Evolutionary conservation across 2,329 filamentous ascomycete species (phyloP).

Genomic region (Pseudopyrenochaeta lycopersici): DNA sequence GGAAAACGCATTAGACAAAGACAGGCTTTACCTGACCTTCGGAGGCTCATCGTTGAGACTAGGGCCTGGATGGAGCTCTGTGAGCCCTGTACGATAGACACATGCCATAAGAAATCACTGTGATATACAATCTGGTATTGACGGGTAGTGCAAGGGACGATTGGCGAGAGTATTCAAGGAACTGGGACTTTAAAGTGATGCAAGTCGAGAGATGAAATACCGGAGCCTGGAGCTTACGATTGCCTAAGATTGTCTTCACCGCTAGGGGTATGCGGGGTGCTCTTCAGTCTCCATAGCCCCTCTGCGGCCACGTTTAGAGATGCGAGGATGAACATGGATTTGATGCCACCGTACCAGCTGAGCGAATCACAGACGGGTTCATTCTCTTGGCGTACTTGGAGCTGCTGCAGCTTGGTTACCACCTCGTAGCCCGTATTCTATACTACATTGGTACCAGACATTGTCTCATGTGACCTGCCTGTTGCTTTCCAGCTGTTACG

Average conservation of each 20-base stretch:
- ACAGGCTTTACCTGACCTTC: slow-evolving; percentile 4
- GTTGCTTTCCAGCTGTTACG: background rate
- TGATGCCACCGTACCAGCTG: background rate
- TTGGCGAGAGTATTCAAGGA: too few species aligned
- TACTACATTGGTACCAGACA: background rate
- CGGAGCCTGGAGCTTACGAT: background rate
- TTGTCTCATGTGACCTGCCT: background rate
- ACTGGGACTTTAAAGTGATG: too few species aligned
- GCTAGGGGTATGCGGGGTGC: background rate
- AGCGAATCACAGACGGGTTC: background rate
- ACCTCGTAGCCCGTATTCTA: background rate
- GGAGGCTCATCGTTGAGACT: background rate
- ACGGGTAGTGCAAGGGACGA: too few species aligned
- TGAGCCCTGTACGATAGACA: slow-evolving; percentile 7
- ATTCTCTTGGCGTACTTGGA: background rate
- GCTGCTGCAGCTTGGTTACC: background rate
- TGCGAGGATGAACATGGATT: background rate
- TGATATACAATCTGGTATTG: too few species aligned
- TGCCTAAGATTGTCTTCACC: too few species aligned
- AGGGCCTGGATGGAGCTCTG: slow-evolving; percentile 4
- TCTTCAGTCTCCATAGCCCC: background rate
- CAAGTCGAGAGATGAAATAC: background rate
- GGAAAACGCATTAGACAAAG: background rate
- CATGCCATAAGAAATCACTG: background rate
- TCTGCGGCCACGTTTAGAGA: background rate